phyloP scores from a whole-genome alignment of 306 rosid genomes.

The Oxytropis ochrocephala region DNA sequence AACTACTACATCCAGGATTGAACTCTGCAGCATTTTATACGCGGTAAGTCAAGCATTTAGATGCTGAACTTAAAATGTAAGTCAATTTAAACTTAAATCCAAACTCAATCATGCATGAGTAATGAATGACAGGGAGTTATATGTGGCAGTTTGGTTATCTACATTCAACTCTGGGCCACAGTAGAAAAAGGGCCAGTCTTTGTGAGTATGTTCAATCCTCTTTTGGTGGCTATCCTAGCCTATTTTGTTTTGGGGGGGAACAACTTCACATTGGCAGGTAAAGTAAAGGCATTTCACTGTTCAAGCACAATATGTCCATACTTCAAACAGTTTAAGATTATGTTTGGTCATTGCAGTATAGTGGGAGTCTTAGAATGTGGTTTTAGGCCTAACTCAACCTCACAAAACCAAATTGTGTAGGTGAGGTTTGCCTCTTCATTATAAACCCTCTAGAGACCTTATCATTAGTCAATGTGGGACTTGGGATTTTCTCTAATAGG shows the following conservation, averaged over 20 bases:
- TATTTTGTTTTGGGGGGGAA: conserved; percentile 36
- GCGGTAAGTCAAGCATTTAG: conserved; percentile 17
- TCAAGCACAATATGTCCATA: not conserved
- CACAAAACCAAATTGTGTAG: too few species aligned
- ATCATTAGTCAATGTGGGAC: too few species aligned
- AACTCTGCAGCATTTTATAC: conserved; percentile 28
- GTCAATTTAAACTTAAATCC: not conserved
- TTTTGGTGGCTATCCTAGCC: conserved; percentile 30
- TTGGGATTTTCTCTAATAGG: too few species aligned
- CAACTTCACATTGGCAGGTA: conserved; percentile 38
- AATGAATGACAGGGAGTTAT: conserved; percentile 23
- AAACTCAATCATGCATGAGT: not conserved
- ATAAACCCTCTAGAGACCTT: too few species aligned
- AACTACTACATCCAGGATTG: conserved; percentile 13
- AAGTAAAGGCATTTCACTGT: conserved; percentile 12
- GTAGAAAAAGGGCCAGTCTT: conserved; percentile 36
- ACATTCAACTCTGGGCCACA: conserved; percentile 33
- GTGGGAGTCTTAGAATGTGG: too few species aligned
- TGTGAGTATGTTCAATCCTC: conserved; percentile 34
- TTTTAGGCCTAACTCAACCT: too few species aligned
- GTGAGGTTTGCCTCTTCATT: too few species aligned
- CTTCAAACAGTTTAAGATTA: not conserved
- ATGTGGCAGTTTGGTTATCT: conserved; percentile 12
- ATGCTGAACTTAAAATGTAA: not conserved
- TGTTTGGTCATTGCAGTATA: conserved; percentile 25